phyloP scores from a whole-genome alignment of 768 basidiomycete species.

The Phaeolepiota aurea region DNA sequence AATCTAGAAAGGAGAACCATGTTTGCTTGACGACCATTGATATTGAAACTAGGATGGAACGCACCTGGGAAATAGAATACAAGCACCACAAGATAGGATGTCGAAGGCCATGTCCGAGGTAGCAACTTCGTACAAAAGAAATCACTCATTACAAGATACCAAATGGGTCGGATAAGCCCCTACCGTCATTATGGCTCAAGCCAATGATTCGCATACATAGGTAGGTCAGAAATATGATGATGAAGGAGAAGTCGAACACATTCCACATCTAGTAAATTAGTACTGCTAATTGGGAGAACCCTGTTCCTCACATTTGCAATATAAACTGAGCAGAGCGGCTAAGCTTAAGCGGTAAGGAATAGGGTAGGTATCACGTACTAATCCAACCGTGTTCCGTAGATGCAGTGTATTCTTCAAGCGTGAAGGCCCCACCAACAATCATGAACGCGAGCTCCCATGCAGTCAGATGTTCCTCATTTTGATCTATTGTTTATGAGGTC shows the following conservation, averaged over 20 bases:
- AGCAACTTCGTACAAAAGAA: slow-evolving; percentile 18
- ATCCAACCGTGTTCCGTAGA: slow-evolving; percentile 84
- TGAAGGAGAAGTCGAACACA: slow-evolving; percentile 74
- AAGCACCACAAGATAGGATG: slow-evolving; percentile 75
- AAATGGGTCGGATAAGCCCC: slow-evolving; percentile 9
- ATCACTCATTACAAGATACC: slow-evolving; percentile 3
- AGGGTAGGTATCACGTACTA: slow-evolving; percentile 36
- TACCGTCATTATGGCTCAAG: slow-evolving; percentile 44
- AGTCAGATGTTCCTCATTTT: slow-evolving; percentile 41
- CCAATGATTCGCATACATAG: slow-evolving; percentile 58
- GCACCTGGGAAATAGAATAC: slow-evolving; percentile 77
- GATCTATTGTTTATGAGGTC: slow-evolving; percentile 31
- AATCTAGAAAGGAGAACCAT: slow-evolving; percentile 30
- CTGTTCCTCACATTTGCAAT: slow-evolving; percentile 58
- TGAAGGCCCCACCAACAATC: slow-evolving; percentile 68
- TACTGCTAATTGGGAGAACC: slow-evolving; percentile 1
- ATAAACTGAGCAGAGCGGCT: slow-evolving; percentile 43
- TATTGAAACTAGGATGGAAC: slow-evolving; percentile 7
- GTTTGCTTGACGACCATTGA: not conserved
- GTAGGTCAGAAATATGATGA: slow-evolving; percentile 62
- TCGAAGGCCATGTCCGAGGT: slow-evolving; percentile 71
- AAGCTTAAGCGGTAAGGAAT: slow-evolving; percentile 1
- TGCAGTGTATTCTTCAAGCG: slow-evolving; percentile 82
- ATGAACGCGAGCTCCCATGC: slow-evolving; percentile 68
- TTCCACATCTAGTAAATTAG: slow-evolving; percentile 69